phyloP scores from a whole-genome alignment of 2,329 filamentous ascomycete genomes.

The Fusarium cyanostomum region DNA sequence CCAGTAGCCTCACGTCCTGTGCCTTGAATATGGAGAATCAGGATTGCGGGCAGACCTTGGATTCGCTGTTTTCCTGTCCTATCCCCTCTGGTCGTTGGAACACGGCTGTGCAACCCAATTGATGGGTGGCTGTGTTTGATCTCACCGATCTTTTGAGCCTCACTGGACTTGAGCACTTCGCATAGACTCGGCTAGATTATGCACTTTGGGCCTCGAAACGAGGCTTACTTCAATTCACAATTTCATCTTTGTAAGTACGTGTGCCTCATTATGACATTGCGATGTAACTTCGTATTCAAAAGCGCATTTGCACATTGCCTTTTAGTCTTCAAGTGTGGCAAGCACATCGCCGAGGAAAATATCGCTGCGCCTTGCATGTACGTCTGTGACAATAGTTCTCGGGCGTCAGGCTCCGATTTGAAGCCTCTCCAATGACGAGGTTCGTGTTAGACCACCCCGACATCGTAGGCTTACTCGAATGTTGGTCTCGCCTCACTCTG shows the following conservation, averaged over 20 bases:
- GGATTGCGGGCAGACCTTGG: too few species aligned
- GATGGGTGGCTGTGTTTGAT: too few species aligned
- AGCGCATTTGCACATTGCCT: background rate
- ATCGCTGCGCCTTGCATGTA: constrained; percentile 18
- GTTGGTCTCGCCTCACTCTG: constrained; percentile 6
- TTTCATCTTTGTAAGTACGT: constrained; percentile 3
- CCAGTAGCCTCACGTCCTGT: background rate
- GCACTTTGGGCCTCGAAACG: background rate
- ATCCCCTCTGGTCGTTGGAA: too few species aligned
- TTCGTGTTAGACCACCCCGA: background rate
- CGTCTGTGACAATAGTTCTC: constrained; percentile 1
- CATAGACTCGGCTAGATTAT: too few species aligned
- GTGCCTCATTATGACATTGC: constrained; percentile 1
- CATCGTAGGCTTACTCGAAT: background rate
- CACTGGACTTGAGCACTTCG: too few species aligned
- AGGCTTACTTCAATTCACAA: constrained; percentile 15
- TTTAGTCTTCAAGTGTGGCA: background rate
- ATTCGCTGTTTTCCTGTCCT: too few species aligned
- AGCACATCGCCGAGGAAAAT: background rate
- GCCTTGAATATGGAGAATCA: background rate
- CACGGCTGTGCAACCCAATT: too few species aligned
- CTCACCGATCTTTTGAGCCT: too few species aligned
- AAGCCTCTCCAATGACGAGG: background rate
- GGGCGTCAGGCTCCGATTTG: constrained; percentile 18
- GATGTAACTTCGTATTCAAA: constrained; percentile 14